phyloP scores from a whole-genome alignment of 2,329 filamentous ascomycete species.

The Fusarium anguioides region DNA sequence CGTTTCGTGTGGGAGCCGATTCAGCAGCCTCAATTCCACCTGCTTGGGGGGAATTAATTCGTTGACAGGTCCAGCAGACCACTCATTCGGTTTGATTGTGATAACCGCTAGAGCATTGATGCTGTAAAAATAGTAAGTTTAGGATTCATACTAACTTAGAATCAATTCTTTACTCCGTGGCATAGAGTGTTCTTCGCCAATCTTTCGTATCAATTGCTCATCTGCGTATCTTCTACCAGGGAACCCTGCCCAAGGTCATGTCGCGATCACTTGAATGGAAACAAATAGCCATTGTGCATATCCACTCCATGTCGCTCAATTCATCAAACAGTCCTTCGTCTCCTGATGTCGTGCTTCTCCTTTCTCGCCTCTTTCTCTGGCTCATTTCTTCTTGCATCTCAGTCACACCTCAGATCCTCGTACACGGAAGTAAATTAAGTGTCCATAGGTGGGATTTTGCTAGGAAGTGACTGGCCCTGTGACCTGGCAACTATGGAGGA shows the following conservation, averaged over 20 bases:
- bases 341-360: constrained; percentile 31
- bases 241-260: constrained; percentile 6
- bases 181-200: constrained; percentile 1
- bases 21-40: constrained; percentile 38
- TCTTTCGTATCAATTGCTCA: constrained; percentile 7
- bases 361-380: constrained; percentile 23
- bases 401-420: constrained; percentile 12
- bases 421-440: constrained; percentile 1
- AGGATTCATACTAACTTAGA: neutral
- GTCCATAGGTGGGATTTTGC: neutral
- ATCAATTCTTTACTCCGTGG: neutral
- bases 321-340: constrained; percentile 22
- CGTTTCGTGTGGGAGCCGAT: constrained; percentile 40
- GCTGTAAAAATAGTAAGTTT: neutral
- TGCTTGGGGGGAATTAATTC: constrained; percentile 10
- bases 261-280: neutral
- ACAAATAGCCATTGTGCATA: constrained; percentile 6
- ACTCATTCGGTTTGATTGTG: neutral
- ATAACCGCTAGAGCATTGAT: neutral
- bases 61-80: constrained; percentile 4
- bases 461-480: neutral
- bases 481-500: constrained; percentile 10
- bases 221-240: constrained; percentile 1
- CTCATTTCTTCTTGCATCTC: constrained; percentile 20
- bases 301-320: constrained; percentile 26